A percentile compares a stretch with the other conserved stretches of the same genome.
Evolutionary conservation across 371 early-diverging fungal species (phyloP).

Genomic region (Circinella minor): DNA sequence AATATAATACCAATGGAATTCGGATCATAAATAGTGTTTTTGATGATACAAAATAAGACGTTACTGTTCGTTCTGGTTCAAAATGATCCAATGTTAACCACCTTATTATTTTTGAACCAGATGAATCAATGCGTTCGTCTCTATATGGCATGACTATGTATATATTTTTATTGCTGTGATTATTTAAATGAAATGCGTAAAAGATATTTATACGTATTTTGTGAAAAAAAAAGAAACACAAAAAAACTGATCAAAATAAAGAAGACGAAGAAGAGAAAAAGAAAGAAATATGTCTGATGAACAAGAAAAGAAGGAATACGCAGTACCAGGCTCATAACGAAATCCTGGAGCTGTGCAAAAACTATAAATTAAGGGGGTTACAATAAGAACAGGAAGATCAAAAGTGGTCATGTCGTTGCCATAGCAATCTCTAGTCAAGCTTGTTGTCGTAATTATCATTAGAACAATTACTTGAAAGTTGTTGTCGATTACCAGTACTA

Average conservation of each 20-base stretch:
- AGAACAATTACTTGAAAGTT: background rate
- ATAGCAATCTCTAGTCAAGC: background rate
- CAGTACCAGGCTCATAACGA: too few species aligned
- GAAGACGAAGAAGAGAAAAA: background rate
- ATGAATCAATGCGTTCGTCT: slow-evolving; percentile 29
- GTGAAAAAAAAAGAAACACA: too few species aligned
- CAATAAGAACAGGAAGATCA: background rate
- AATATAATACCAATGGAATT: slow-evolving; percentile 40
- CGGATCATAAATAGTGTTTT: slow-evolving; percentile 49
- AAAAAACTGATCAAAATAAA: too few species aligned
- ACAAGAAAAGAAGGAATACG: too few species aligned
- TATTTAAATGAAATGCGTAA: too few species aligned
- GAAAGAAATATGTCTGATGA: background rate
- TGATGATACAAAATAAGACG: slow-evolving; percentile 55
- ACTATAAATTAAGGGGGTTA: background rate
- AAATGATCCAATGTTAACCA: slow-evolving; percentile 57
- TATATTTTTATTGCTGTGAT: background rate
- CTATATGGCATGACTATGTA: slow-evolving; percentile 9
- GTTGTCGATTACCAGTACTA: background rate
- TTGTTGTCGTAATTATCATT: background rate
- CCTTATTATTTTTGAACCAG: slow-evolving; percentile 27
- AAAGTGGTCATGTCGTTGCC: slow-evolving; percentile 2
- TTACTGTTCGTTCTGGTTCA: slow-evolving; percentile 58
- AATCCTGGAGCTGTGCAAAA: too few species aligned
- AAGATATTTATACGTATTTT: too few species aligned